Percentiles rank a stretch among this genome's conserved stretches.
phyloP scores from a whole-genome alignment of 345 rosid genomes.

The Iberis pinnata region DNA sequence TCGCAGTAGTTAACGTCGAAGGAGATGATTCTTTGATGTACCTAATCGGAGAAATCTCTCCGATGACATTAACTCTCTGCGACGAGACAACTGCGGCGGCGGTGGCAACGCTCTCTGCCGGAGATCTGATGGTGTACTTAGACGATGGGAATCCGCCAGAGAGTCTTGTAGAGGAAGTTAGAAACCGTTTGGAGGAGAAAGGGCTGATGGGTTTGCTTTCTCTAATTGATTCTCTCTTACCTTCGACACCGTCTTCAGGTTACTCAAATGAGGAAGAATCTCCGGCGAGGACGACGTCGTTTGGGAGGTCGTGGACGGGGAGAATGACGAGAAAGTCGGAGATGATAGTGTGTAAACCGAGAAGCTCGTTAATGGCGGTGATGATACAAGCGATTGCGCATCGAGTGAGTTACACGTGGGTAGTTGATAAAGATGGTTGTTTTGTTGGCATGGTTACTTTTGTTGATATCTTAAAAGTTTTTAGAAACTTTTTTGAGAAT shows the following conservation, averaged over 20 bases:
- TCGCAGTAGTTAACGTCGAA: constrained; percentile 56
- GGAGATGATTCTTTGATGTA: constrained; percentile 41
- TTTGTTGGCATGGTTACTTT: constrained; percentile 82
- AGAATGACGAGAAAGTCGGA: constrained; percentile 76
- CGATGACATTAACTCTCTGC: constrained; percentile 51
- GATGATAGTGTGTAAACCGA: constrained; percentile 64
- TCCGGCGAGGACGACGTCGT: constrained; percentile 25
- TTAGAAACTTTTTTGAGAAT: constrained; percentile 44
- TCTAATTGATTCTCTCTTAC: constrained; percentile 30
- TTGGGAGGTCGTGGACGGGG: constrained; percentile 41
- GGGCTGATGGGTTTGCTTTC: constrained; percentile 47
- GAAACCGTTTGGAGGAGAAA: constrained; percentile 42
- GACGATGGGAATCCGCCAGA: constrained; percentile 82
- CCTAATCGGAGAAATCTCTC: constrained; percentile 74
- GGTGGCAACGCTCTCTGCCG: constrained; percentile 57
- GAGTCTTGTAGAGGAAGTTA: constrained; percentile 49
- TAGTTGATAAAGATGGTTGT: constrained; percentile 59
- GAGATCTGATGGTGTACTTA: constrained; percentile 78
- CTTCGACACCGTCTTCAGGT: constrained; percentile 13
- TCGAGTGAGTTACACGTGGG: constrained; percentile 82
- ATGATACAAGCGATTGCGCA: constrained; percentile 89
- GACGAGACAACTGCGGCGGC: constrained; percentile 70
- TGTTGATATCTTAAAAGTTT: constrained; percentile 51
- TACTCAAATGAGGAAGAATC: constrained; percentile 66
- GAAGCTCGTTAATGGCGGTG: constrained; percentile 85